Percentiles rank a stretch among this genome's conserved stretches.
These are phyloP conservation scores for Flaveria trinervia DNA, from an alignment of 129 eudicot genomes.

Conservation along the genomic window DNA sequence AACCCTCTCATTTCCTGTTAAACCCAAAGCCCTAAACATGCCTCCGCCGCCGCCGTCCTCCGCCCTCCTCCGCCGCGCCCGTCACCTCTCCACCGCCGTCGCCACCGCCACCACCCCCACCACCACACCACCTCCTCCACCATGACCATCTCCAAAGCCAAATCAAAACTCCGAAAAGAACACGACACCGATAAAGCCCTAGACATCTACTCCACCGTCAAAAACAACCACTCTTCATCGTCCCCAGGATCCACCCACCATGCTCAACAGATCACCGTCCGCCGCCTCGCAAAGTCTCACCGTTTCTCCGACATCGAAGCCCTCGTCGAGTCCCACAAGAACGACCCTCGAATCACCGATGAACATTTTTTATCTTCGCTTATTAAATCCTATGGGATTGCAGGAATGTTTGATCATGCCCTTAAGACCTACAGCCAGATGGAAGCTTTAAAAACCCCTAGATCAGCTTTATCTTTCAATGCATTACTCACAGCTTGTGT, in stretches of 20 bases:
- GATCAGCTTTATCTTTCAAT: constrained; percentile 70
- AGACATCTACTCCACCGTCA: constrained; percentile 64
- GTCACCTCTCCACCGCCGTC: constrained; percentile 59
- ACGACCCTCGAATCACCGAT: constrained; percentile 53
- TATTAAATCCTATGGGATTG: constrained; percentile 75
- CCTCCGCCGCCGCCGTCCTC: constrained; percentile 44
- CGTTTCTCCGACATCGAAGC: constrained; percentile 69
- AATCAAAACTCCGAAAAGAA: constrained; percentile 53
- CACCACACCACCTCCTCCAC: constrained; percentile 21
- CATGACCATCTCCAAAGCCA: constrained; percentile 65
- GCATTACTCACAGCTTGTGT: constrained; percentile 65
- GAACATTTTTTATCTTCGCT: constrained; percentile 67
- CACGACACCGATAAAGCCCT: constrained; percentile 81
- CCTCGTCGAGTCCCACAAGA: constrained; percentile 76
- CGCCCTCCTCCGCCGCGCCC: constrained; percentile 56
- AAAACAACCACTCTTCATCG: constrained; percentile 42
- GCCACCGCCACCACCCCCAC: constrained; percentile 32
- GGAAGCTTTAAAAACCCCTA: constrained; percentile 65
- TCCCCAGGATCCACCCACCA: constrained; percentile 63
- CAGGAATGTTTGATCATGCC: constrained; percentile 82
- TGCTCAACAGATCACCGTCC: constrained; percentile 73
- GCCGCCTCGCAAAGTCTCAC: constrained; percentile 70
- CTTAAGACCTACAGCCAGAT: constrained; percentile 61
- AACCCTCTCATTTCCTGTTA: constrained; percentile 6
- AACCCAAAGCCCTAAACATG: constrained; percentile 67